Evolutionary conservation across 2,329 filamentous ascomycete genomes (phyloP), one percentile per base, ranked within the genome.

Genomic region (Helotiales sp.): DNA sequence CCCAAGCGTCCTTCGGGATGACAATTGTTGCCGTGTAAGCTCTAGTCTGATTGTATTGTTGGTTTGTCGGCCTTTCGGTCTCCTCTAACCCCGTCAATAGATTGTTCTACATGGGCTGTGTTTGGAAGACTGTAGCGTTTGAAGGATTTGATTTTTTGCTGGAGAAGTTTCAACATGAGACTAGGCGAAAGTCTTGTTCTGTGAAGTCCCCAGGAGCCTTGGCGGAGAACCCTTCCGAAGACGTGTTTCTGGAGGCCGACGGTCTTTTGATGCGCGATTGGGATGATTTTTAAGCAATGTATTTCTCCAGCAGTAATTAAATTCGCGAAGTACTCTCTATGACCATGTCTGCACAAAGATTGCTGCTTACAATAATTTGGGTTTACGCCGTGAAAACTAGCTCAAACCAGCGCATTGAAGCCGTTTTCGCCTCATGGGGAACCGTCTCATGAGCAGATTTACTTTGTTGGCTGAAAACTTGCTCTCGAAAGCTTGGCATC

Each of bases 401-500:
- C 63, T 65, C 63, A 65, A 65, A 65, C 55, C 40, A 45, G 63
- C 63, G 45, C 63, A 65, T 45, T 24, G 26, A 45, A 61, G 57
- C 45, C 8, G 13, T 37, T 17, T 24, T 52, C 61, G 49, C 47
- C 59, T 40, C 37, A 47, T 20, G 11, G 47, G 15, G 5, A 32
- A 32, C 37, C 40, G 37, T 13, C 40, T 30, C 17, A 24, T 59
- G 54, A 64, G 52, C 40, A 64, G 28, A 47, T 45, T 64, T 28
- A n/a, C 57, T 20, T 28, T 1, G 22, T 58, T 68, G 62, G 61
- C 58, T 62, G 62, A 24, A 61, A 68, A 68, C 65, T 68, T 68
- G 65, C 65, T 68, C 65, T 43, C 30, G n/a, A 62, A 57, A 28
- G 49, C 47, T 64, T 58, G 65, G 45, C 43, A 49, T 52, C n/a